Conservation (phyloP, 2,329 filamentous ascomycete genomes). For the Coniella lustricola region DNA sequence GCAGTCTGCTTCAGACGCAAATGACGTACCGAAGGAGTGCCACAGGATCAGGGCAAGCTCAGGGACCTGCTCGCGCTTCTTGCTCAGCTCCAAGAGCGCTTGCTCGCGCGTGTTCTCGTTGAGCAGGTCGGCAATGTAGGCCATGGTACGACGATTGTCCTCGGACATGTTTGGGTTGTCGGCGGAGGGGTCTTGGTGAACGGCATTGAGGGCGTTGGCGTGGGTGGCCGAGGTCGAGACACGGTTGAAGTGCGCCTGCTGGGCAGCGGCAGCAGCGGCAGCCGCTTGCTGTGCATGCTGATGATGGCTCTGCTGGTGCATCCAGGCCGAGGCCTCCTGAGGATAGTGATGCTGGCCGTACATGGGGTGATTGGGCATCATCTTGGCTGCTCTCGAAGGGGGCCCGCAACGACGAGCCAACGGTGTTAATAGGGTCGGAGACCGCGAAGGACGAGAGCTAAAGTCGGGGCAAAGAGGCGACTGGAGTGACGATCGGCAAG, state of each 20-base stretch:
- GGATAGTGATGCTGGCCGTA: slow-evolving; percentile 62
- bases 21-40: slow-evolving; percentile 85
- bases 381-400: slow-evolving; percentile 28
- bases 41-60: slow-evolving; percentile 93
- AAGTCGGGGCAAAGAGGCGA: not conserved
- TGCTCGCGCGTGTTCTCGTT: slow-evolving; percentile 83
- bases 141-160: slow-evolving; percentile 87
- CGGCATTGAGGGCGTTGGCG: slow-evolving; percentile 35
- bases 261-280: slow-evolving; percentile 44
- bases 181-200: slow-evolving; percentile 50
- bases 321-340: slow-evolving; percentile 57
- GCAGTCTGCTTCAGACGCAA: no score
- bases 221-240: slow-evolving; percentile 60
- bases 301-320: slow-evolving; percentile 57
- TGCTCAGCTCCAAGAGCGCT: slow-evolving; percentile 89
- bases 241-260: slow-evolving; percentile 64
- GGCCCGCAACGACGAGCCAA: slow-evolving; percentile 13
- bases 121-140: slow-evolving; percentile 85
- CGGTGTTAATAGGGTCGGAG: not conserved
- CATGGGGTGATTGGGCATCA: slow-evolving; percentile 58
- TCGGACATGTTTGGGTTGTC: slow-evolving; percentile 64
- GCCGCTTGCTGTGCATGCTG: slow-evolving; percentile 51
- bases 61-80: slow-evolving; percentile 96
- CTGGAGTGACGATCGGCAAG: not conserved
- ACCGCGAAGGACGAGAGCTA: not conserved